phyloP scores from a whole-genome alignment of 1,284 basidiomycete genomes.

The Gomphus bonarii region DNA sequence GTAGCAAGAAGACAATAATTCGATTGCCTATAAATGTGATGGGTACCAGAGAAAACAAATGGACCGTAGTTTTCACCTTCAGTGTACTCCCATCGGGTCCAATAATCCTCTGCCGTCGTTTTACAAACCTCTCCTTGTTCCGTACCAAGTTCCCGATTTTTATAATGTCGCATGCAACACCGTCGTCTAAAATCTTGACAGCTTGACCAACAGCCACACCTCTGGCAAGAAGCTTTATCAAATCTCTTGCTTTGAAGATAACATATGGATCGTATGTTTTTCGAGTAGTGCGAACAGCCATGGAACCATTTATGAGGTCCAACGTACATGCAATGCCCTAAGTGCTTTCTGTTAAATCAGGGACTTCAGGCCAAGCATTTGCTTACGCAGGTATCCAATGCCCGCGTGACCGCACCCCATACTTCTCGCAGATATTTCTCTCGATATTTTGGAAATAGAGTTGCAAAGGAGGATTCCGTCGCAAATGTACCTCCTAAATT shows the following conservation, averaged over 20 bases:
- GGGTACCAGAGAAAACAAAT: not conserved
- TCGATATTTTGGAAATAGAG: slow-evolving; percentile 97
- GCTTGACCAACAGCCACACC: slow-evolving; percentile 83
- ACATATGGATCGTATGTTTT: slow-evolving; percentile 98
- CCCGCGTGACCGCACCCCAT: slow-evolving; percentile 88
- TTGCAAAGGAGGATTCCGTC: slow-evolving; percentile 96
- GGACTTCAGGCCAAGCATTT: slow-evolving; percentile 12
- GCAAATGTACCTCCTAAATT: slow-evolving; percentile 79
- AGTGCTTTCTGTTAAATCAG: not conserved
- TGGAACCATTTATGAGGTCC: slow-evolving; percentile 92
- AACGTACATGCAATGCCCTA: slow-evolving; percentile 87
- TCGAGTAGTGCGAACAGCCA: slow-evolving; percentile 94
- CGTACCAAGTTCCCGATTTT: slow-evolving; percentile 92
- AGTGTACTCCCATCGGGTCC: slow-evolving; percentile 95
- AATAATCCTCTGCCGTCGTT: slow-evolving; percentile 91
- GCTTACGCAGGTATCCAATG: slow-evolving; percentile 72
- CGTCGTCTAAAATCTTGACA: slow-evolving; percentile 85
- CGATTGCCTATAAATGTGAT: slow-evolving; percentile 68
- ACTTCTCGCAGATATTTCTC: slow-evolving; percentile 94
- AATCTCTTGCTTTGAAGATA: slow-evolving; percentile 90
- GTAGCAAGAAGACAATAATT: slow-evolving; percentile 93
- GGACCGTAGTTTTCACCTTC: slow-evolving; percentile 50
- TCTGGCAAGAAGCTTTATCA: slow-evolving; percentile 91
- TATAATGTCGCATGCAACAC: slow-evolving; percentile 91
- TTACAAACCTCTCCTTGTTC: slow-evolving; percentile 97